phyloP scores from a whole-genome alignment of 768 basidiomycete species.

The Amanita pseudoporphyria region DNA sequence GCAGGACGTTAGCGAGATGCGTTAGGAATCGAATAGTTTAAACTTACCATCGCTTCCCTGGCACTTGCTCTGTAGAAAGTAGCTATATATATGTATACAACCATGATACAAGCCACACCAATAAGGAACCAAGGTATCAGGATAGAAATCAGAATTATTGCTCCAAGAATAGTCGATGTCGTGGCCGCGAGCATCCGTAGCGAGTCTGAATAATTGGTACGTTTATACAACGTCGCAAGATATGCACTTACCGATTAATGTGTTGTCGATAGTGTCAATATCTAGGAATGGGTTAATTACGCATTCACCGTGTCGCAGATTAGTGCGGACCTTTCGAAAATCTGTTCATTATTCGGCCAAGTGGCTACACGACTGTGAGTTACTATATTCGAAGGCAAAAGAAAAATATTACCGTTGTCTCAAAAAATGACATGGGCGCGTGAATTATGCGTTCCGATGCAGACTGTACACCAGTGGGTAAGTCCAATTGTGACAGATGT shows the following conservation, averaged over 20 bases:
- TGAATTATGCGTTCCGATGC: conserved; percentile 66
- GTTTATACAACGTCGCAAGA: neutral
- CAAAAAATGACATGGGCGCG: conserved; percentile 87
- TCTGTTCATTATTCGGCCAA: conserved; percentile 85
- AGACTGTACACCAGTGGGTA: conserved; percentile 22
- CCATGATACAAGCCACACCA: conserved; percentile 47
- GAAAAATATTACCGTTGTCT: conserved; percentile 51
- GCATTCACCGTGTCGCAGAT: neutral
- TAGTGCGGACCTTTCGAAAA: conserved; percentile 60
- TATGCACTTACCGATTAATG: conserved; percentile 39
- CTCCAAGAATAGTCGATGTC: conserved; percentile 55
- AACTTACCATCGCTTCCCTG: conserved; percentile 68
- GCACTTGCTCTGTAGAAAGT: conserved; percentile 81
- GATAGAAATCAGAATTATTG: conserved; percentile 69
- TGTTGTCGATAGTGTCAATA: conserved; percentile 74
- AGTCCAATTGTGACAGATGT: neutral
- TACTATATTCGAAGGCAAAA: conserved; percentile 2
- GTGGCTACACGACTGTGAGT: conserved; percentile 33
- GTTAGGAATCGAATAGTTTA: neutral
- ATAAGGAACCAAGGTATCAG: conserved; percentile 82
- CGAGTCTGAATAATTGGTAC: conserved; percentile 33
- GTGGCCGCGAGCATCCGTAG: conserved; percentile 66
- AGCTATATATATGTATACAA: conserved; percentile 63
- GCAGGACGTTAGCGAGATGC: neutral
- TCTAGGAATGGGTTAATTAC: conserved; percentile 26